phyloP scores from a whole-genome alignment of 108 stramenopile species.

The Pseudonitzschia delicatissima region DNA sequence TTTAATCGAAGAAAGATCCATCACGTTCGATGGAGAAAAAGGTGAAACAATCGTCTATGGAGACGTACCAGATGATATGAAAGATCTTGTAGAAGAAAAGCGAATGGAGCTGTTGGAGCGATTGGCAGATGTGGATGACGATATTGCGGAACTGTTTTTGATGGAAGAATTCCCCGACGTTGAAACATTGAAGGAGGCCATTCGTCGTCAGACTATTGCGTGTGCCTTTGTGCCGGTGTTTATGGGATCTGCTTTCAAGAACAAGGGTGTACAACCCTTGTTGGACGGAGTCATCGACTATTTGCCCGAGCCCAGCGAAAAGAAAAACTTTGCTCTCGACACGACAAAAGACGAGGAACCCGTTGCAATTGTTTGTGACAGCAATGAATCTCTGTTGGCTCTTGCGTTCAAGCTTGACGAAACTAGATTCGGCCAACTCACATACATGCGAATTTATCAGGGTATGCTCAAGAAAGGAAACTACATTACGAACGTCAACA shows the following conservation, averaged over 20 bases:
- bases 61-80: constrained; percentile 81
- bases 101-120: constrained; percentile 86
- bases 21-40: constrained; percentile 87
- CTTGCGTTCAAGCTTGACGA: constrained; percentile 99
- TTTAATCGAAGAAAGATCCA: constrained; percentile 70
- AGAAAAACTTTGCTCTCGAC: constrained; percentile 92
- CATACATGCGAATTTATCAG: constrained; percentile 98
- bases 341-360: constrained; percentile 76
- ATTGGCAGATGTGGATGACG: constrained; percentile 96
- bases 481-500: constrained; percentile 77
- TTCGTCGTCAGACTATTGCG: constrained; percentile 85
- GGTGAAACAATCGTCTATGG: constrained; percentile 81
- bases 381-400: constrained; percentile 86
- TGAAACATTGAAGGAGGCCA: constrained; percentile 83
- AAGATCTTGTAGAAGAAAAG: constrained; percentile 73
- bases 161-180: constrained; percentile 91
- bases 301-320: constrained; percentile 91
- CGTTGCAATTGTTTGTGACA: constrained; percentile 58
- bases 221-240: constrained; percentile 98
- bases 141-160: constrained; percentile 95
- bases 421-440: constrained; percentile 95
- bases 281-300: constrained; percentile 97
- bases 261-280: constrained; percentile 97
- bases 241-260: constrained; percentile 99
- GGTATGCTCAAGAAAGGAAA: constrained; percentile 90